These are phyloP conservation scores for Piper longum DNA, from an alignment of 164 flowering plant species.

Conservation along the genomic window DNA sequence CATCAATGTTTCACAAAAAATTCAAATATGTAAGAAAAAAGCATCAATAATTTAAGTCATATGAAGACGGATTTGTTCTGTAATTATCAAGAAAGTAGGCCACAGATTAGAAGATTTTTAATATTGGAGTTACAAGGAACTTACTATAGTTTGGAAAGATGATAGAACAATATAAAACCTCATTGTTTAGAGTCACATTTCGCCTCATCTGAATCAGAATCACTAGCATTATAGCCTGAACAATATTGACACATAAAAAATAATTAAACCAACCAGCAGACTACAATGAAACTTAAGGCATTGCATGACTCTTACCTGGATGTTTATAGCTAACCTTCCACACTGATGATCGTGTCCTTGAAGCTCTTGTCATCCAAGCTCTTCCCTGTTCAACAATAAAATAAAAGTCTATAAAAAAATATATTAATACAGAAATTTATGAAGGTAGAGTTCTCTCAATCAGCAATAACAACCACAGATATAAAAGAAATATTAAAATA, in stretches of 20 bases:
- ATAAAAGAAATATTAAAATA: too few relatives aligned
- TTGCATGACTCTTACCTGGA: conserved; percentile 30
- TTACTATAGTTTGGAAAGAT: too few relatives aligned
- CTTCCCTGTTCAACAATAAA: conserved; percentile 34
- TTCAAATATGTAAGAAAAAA: too few relatives aligned
- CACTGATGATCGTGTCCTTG: conserved; percentile 50
- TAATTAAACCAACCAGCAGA: conserved; percentile 1
- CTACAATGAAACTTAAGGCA: not conserved
- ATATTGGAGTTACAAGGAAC: too few relatives aligned
- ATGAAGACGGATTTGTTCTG: too few relatives aligned
- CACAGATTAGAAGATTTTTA: too few relatives aligned
- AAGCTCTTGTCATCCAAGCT: conserved; percentile 68
- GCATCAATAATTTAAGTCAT: too few relatives aligned
- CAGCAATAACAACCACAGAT: too few relatives aligned
- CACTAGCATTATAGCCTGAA: conserved; percentile 67
- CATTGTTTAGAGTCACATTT: conserved; percentile 14
- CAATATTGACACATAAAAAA: not conserved
- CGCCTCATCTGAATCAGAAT: conserved; percentile 61
- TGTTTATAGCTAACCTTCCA: conserved; percentile 71
- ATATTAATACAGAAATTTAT: too few relatives aligned
- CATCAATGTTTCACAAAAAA: too few relatives aligned
- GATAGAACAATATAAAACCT: not conserved
- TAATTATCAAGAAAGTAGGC: too few relatives aligned
- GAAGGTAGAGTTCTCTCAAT: too few relatives aligned
- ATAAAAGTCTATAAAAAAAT: not conserved